Percentiles rank a stretch among this genome's conserved stretches.
Conservation (phyloP, 768 basidiomycete species). For the Asterophora lycoperdoides region DNA sequence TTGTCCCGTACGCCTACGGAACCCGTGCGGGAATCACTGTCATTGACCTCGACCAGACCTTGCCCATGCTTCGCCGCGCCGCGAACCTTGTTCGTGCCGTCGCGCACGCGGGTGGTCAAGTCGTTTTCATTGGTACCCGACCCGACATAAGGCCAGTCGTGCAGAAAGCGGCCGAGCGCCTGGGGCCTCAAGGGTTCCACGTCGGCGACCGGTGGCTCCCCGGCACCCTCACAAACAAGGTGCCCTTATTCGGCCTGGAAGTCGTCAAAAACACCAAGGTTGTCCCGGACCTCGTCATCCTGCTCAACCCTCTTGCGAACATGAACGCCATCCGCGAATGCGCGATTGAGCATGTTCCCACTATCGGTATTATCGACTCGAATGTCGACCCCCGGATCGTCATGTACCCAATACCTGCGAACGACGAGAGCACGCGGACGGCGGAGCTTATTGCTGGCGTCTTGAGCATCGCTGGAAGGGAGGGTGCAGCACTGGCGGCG, state of each 20-base stretch:
- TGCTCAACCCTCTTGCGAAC: conserved; percentile 87
- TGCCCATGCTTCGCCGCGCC: conserved; percentile 88
- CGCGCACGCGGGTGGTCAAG: conserved; percentile 73
- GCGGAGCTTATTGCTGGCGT: conserved; percentile 90
- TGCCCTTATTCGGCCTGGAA: conserved; percentile 64
- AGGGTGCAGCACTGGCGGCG: conserved; percentile 55
- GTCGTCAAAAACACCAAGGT: conserved; percentile 49
- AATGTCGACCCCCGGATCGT: conserved; percentile 95
- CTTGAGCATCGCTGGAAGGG: conserved; percentile 80
- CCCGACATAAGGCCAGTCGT: conserved; percentile 73
- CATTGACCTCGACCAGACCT: conserved; percentile 92
- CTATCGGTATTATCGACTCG: conserved; percentile 91
- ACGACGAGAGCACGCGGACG: conserved; percentile 89
- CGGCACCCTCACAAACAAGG: conserved; percentile 89
- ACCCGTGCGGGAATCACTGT: conserved; percentile 84
- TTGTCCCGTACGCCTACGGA: conserved; percentile 90
- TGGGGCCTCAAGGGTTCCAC: conserved; percentile 79
- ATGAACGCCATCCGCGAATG: conserved; percentile 89
- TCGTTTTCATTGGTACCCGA: conserved; percentile 89
- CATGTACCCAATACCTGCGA: conserved; percentile 98
- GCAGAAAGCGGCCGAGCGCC: conserved; percentile 70
- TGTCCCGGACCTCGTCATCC: conserved; percentile 82
- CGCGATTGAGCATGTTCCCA: conserved; percentile 84
- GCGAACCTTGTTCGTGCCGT: conserved; percentile 83
- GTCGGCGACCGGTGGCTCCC: conserved; percentile 90